These are phyloP conservation scores for Candida golubevii DNA, from an alignment of 805 yeast species.

Conservation along the genomic window DNA sequence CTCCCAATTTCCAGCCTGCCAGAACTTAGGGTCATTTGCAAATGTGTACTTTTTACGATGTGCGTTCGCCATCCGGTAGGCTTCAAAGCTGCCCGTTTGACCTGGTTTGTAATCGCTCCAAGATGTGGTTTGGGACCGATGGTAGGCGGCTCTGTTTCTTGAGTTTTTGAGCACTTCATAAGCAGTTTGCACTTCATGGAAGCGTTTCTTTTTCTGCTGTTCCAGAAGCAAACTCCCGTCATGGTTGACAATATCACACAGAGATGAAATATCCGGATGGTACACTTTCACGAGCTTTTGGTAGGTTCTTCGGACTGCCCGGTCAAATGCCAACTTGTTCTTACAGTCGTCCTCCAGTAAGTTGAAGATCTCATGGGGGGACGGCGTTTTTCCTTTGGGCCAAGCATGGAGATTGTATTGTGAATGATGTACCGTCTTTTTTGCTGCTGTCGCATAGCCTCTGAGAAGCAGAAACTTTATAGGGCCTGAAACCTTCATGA, in stretches of 20 bases:
- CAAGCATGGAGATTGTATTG: conserved; percentile 38
- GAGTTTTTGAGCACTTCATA: conserved; percentile 50
- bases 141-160: conserved; percentile 38
- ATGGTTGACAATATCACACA: conserved; percentile 22
- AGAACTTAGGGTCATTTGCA: conserved; percentile 41
- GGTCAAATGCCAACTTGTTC: conserved; percentile 49
- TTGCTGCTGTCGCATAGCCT: conserved; percentile 20
- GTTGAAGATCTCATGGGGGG: conserved; percentile 66
- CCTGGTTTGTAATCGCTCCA: conserved; percentile 24
- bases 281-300: conserved; percentile 57
- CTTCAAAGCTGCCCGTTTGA: conserved; percentile 27
- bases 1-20: conserved; percentile 65
- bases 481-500: no score
- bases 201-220: conserved; percentile 30
- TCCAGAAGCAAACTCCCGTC: conserved; percentile 27
- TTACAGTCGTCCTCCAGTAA: conserved; percentile 30
- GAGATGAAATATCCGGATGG: conserved; percentile 66
- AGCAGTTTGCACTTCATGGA: conserved; percentile 31
- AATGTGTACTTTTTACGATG: conserved; percentile 31
- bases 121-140: conserved; percentile 23
- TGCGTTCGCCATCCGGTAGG: conserved; percentile 35
- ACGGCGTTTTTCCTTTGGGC: conserved; percentile 56
- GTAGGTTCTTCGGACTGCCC: conserved; percentile 35
- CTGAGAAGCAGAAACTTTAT: neutral
- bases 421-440: conserved; percentile 20